Evolutionary conservation across 345 rosid genomes (phyloP).

Genomic region (Aurinia saxatilis): DNA sequence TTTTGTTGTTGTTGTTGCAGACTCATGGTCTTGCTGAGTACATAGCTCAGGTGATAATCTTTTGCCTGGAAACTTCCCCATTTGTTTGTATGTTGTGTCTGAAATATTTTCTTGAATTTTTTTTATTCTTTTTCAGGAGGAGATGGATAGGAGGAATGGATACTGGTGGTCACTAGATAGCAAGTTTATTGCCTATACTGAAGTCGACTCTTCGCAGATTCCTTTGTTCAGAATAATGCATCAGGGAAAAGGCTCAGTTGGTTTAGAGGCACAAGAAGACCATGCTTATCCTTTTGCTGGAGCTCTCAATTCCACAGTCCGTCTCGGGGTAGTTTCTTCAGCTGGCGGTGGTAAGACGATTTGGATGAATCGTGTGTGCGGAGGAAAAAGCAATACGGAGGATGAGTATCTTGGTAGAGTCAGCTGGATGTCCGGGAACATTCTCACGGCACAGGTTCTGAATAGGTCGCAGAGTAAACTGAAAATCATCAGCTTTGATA

Average conservation of each 20-base stretch:
- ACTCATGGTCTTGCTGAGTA: conserved; percentile 98
- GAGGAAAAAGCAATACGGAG: conserved; percentile 53
- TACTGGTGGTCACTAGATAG: conserved; percentile 99
- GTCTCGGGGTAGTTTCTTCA: conserved; percentile 82
- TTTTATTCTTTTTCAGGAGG: conserved; percentile 62
- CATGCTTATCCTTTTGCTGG: conserved; percentile 98
- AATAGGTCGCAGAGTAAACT: conserved; percentile 66
- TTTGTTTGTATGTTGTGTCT: not conserved
- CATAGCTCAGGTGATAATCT: conserved; percentile 79
- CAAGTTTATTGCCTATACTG: conserved; percentile 69
- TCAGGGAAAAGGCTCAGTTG: conserved; percentile 78
- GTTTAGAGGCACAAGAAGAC: conserved; percentile 80
- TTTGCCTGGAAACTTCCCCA: not conserved
- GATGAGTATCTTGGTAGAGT: conserved; percentile 88
- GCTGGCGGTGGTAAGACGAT: conserved; percentile 61
- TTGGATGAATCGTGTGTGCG: conserved; percentile 86
- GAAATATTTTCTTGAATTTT: not conserved
- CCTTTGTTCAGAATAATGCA: conserved; percentile 95
- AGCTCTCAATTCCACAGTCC: conserved; percentile 73
- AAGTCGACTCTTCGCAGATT: conserved; percentile 68
- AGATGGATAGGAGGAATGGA: conserved; percentile 93
- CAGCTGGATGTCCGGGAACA: conserved; percentile 75
- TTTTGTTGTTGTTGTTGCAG: conserved; percentile 37
- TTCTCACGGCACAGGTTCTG: conserved; percentile 65
- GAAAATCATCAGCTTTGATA: conserved; percentile 61